Base-by-base conservation (phyloP, 805 yeast species). In the Wickerhamiella bombiphila region DNA sequence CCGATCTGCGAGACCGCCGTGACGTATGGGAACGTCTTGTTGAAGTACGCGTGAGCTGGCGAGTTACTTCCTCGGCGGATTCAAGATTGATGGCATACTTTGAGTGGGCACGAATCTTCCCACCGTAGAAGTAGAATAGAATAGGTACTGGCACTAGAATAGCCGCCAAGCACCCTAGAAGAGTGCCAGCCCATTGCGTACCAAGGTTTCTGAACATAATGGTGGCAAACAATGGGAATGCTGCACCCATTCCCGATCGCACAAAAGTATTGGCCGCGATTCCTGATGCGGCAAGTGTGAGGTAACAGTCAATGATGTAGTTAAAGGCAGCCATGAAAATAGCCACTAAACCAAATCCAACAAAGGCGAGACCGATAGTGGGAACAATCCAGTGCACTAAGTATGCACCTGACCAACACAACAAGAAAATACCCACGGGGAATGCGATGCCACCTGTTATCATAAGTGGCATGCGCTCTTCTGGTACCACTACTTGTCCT, bases 341-440 rank as follows among this genome's bases (percentile, higher is more conserved):
- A 31, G 67, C 60, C 33, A 73, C 54, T 44, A 73, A 64, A 4
- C 76, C 78, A 41, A 60, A 52, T 3, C 72, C 72, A 39, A 71
- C 66, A 19, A 69, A 47, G 8, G 63, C 60, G 15, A 72, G 64
- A 5, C 74, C 78, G 30, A 74, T 55, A 55, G 67, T 60, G 20
- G 77, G 80, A 4, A 66, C 70, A 11, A 66, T 55, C 74, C 74
- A 70, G 51, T 76, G 93, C 29, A 81, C 71, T 25, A 58, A 56
- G 54, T 94, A 39, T 82, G 86, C 22, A 70, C 80, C 94, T 7
- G 88, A 64, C 94, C 94, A 85, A 40, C 82, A 72, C 53, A 85
- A 64, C 93, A 94, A 80, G 48, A 83, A 66, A 44, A 83, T 62
- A 35, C 94, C 95, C 37, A 72, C 61, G 25, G 91, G 76, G 61